Evolutionary conservation across 192 early-diverging fungal species (phyloP), one percentile per base, ranked within the genome.

Genomic region (Phycomyces nitens): DNA sequence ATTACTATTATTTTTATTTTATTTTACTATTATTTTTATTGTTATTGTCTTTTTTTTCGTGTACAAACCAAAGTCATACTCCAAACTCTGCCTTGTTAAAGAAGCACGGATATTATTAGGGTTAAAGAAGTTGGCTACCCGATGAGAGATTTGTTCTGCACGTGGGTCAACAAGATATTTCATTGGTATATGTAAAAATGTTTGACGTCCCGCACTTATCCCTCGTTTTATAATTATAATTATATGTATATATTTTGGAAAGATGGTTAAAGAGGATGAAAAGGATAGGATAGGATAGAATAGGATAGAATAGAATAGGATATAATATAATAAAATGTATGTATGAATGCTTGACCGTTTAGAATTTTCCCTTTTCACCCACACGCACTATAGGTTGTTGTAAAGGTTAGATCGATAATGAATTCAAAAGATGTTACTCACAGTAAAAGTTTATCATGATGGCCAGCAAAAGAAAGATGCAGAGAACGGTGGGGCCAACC

Each of bases 391-490:
- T 3, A 47, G 44, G 18, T 18, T 2, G 3, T 47, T 11, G 18
- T n/a, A 47, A 3, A 18, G 11, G 3, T 47, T n/a, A 47, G 44
- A 34, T 34, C 29, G 7, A 34, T 7, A 34, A 34, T 34, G 29
- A 34, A 34, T 34, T 34, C 3, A 34, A n/a, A n/a, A n/a, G n/a
- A n/a, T n/a, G n/a, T n/a, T n/a, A 74, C 69, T 75, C 67, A 75
- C 73, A 62, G 41, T 64, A 86, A 72, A 94, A 92, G 76, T 93
- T 94, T 51, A 86, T 69, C 9, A 89, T 50, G 8, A 91, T 81
- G 0, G 86, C 86, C 16, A 77, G 62, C 21, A 91, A 74, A 40
- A 94, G 66, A 61, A 85, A 77, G 5, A 85, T 61, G 55, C 89
- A 89, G 4, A 93, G 74, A 7, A 91, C 75, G 18, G 87, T 85